Evolutionary conservation across 2,329 filamentous ascomycete species (phyloP).

Genomic region (Passalora sequoiae): DNA sequence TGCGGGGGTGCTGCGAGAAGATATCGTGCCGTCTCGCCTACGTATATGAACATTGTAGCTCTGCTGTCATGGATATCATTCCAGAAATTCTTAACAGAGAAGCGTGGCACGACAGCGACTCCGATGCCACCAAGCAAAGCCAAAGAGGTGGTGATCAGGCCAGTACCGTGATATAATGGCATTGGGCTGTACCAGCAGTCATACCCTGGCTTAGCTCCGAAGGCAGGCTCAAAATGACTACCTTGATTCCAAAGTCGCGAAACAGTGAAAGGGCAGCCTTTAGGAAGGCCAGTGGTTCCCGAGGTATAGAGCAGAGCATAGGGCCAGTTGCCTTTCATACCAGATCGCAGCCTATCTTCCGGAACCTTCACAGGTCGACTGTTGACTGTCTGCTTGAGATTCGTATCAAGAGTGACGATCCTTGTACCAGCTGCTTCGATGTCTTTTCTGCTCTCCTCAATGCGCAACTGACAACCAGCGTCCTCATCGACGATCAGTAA

Average conservation of each 20-base stretch:
- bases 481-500: constrained; percentile 44
- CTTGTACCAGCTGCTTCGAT: constrained; percentile 54
- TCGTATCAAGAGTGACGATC: constrained; percentile 49
- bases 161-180: constrained; percentile 72
- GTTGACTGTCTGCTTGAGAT: constrained; percentile 43
- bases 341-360: constrained; percentile 23
- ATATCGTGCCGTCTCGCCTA: constrained; percentile 71
- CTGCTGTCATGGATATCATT: constrained; percentile 60
- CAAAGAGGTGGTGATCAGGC: constrained; percentile 59
- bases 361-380: constrained; percentile 19
- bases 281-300: constrained; percentile 69
- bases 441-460: constrained; percentile 48
- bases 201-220: constrained; percentile 46
- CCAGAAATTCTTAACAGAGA: constrained; percentile 68
- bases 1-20: constrained; percentile 62
- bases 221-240: constrained; percentile 29
- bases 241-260: constrained; percentile 42
- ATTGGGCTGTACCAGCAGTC: constrained; percentile 71
- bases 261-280: constrained; percentile 60
- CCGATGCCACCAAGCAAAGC: constrained; percentile 53
- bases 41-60: constrained; percentile 68
- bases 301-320: constrained; percentile 71
- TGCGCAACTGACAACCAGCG: constrained; percentile 47
- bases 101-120: constrained; percentile 59
- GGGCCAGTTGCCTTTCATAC: constrained; percentile 46